A percentile compares a stretch with the other conserved stretches of the same genome.
These are phyloP conservation scores for Aschersonia sp. DNA, from an alignment of 2,329 filamentous ascomycete species.

Conservation along the genomic window DNA sequence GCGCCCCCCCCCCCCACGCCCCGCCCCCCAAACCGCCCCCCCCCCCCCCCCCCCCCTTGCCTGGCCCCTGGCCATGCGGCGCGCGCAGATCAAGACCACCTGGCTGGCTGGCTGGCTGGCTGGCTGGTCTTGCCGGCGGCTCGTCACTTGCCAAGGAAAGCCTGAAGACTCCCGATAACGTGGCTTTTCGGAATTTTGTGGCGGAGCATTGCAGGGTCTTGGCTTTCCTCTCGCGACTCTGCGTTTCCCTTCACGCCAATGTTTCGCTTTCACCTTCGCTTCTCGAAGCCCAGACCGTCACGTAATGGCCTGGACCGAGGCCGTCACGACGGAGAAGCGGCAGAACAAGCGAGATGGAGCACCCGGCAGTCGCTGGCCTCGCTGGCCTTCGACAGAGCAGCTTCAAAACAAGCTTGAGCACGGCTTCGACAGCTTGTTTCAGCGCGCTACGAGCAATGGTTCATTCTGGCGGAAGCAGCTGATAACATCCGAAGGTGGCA, in stretches of 20 bases:
- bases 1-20: no score
- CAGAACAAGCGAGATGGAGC: background rate
- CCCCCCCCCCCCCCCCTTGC: no score
- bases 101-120: background rate
- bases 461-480: slow-evolving; percentile 53
- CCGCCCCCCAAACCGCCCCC: no score
- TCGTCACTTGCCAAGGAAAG: background rate
- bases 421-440: slow-evolving; percentile 15
- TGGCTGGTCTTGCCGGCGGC: background rate
- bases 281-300: background rate
- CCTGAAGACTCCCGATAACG: background rate
- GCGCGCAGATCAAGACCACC: no score
- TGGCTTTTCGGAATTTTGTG: background rate
- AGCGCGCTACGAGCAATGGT: slow-evolving; percentile 24
- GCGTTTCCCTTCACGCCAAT: background rate
- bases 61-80: no score
- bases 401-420: slow-evolving; percentile 6
- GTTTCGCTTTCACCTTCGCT: background rate
- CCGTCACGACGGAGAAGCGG: slow-evolving; percentile 1
- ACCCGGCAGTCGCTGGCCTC: background rate
- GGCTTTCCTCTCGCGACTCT: background rate
- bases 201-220: background rate
- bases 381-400: background rate
- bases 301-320: slow-evolving; percentile 2
- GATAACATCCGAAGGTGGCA: slow-evolving; percentile 57